Base-by-base conservation (phyloP, 306 rosid species). In the Inga oerstediana region DNA sequence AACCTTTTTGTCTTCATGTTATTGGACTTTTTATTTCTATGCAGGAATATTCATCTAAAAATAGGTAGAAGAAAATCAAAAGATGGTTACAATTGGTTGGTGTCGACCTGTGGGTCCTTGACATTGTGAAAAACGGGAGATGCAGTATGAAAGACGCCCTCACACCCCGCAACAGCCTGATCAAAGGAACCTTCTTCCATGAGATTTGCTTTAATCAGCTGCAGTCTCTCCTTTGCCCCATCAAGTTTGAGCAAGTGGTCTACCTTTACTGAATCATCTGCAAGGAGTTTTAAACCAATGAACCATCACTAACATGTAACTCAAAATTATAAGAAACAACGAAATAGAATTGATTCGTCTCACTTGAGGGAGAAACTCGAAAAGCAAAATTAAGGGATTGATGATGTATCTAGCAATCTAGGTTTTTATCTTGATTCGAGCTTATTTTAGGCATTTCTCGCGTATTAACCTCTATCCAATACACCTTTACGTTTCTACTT, bases 161-260 rank as follows among this genome's bases (percentile, higher is more conserved):
- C 75, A 22, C 75, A 71, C 19, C 35, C 56, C 35, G 12, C 75
- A 43, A 71, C 35, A 71, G 54, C 75, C 14, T 1, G 4, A 16
- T 71, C 75, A 71, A 71, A 71, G 54, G 75, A 71, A 71, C 54
- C 75, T 43, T 71, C 75, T 43, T 71, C 75, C 75, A 71, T 16
- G 56, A 71, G 75, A 71, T 71, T 44, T n/a, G 75, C 75, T 71
- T 71, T 43, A 43, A 71, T n/a, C 54, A 71, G 75, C 19, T 43
- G 75, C 54, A 71, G 15, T 43, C 75, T 71, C 54, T 71, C 75
- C 54, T 71, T 71, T 41, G 54, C 75, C 13, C 54, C 54, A 10
- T 71, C 75, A 22, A 71, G 35, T n/a, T 71, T 71, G 46, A 43
- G 75, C 54, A 71, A 71, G 35, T 71, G 75, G 19, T 22, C 75